Percentiles rank a stretch among this genome's conserved stretches.
Evolutionary conservation across 2,329 filamentous ascomycete genomes (phyloP).

Genomic region (Pezicula rhizophila): DNA sequence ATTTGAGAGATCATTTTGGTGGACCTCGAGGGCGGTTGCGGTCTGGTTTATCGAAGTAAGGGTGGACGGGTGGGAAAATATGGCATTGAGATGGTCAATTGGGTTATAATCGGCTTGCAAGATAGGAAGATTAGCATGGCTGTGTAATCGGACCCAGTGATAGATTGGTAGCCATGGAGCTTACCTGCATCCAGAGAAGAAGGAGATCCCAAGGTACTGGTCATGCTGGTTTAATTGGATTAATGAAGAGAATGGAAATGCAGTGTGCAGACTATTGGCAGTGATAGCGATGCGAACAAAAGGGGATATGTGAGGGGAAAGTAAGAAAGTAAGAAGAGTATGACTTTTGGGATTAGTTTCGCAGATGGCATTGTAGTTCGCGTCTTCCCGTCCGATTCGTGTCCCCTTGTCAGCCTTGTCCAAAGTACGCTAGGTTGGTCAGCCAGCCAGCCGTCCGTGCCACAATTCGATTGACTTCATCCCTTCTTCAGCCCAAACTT

Average conservation of each 20-base stretch:
- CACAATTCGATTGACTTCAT: too few relatives aligned
- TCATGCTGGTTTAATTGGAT: conserved; percentile 20
- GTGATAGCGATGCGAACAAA: background rate
- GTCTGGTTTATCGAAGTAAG: conserved; percentile 71
- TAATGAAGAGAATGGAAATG: background rate
- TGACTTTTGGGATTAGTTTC: too few relatives aligned
- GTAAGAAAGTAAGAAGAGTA: too few relatives aligned
- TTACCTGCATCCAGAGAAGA: conserved; percentile 29
- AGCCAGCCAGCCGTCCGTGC: too few relatives aligned
- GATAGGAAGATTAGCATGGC: conserved; percentile 9
- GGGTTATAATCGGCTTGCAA: conserved; percentile 76
- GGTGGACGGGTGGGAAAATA: conserved; percentile 86
- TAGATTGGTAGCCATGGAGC: conserved; percentile 4
- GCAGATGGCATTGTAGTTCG: too few relatives aligned
- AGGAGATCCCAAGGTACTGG: conserved; percentile 19
- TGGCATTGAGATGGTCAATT: conserved; percentile 83
- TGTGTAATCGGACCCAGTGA: background rate
- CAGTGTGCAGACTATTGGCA: background rate
- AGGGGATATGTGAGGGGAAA: too few relatives aligned
- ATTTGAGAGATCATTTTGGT: conserved; percentile 76
- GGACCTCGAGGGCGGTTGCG: conserved; percentile 64
- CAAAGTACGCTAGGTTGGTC: too few relatives aligned
- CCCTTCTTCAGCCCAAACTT: too few relatives aligned
- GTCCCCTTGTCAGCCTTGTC: too few relatives aligned
- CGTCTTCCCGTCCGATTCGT: too few relatives aligned